Base-by-base conservation (phyloP, 108 stramenopile genomes). In the Schizochytrium sp. region DNA sequence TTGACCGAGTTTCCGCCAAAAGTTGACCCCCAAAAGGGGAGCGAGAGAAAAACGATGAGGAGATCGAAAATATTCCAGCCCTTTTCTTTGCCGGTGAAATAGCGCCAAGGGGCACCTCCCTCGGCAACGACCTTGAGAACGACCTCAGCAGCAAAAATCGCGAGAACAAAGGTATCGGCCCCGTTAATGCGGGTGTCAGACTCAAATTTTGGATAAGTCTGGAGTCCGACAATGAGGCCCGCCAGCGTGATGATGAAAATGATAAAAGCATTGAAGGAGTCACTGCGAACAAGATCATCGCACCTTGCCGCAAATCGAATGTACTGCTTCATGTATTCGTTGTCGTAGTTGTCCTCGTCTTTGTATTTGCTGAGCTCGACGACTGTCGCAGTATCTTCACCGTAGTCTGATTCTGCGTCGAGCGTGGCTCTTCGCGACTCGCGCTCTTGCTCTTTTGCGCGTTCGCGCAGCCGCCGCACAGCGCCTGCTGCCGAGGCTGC, bases 201-300 rank as follows among this genome's bases (percentile, higher is more conserved):
- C 76, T 83, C 76, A 83, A 83, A 83, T 6, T 12, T 55, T 5
- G 57, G 25, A 55, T 93, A 92, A 1, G 91, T 93, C 72, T 93
- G 93, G 1, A 91, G 25, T 2, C 93, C 93, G 5, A 93, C 93
- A 12, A 93, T 83, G 23, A 90, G 5, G 10, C 93, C 93, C 41
- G 93, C 93, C 4, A 89, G 44, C 18, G 91, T 57, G 43, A 93
- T 93, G 43, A 89, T 45, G 34, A 72, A n/a, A 43, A 90, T 90
- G 63, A 88, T 72, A 51, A 90, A 71, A 16, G 2, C 29, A 43
- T 76, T 51, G 43, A 91, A 91, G 28, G 28, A 48, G 5, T 43
- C 60, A 41, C 45, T 47, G 21, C 57, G 53, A 48, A 69, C 23
- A 51, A 88, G 45, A 16, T 47, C 45, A 53, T 83, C 76, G 76